phyloP scores from a whole-genome alignment of 768 basidiomycete species.

The Thelephora ganbajun region DNA sequence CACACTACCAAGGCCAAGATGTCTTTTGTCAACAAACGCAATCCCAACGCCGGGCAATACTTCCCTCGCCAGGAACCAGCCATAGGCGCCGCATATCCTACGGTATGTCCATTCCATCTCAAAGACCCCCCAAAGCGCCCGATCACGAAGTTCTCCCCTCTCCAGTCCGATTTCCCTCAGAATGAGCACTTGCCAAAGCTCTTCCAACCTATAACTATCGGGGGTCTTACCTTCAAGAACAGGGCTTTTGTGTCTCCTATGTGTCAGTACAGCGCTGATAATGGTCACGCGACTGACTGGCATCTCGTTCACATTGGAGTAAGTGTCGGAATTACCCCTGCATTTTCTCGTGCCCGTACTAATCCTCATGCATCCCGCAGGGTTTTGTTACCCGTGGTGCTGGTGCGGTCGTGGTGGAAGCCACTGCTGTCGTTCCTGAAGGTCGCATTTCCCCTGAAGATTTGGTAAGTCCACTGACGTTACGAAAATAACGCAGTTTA shows the following conservation, averaged over 20 bases:
- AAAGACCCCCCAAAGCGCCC: background rate
- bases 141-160: background rate
- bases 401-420: slow-evolving; percentile 61
- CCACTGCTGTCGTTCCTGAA: slow-evolving; percentile 59
- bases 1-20: background rate
- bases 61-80: slow-evolving; percentile 46
- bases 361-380: slow-evolving; percentile 14
- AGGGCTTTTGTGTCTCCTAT: slow-evolving; percentile 68
- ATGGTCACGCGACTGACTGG: slow-evolving; percentile 72
- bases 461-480: slow-evolving; percentile 24
- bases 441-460: slow-evolving; percentile 71
- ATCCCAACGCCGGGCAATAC: slow-evolving; percentile 37
- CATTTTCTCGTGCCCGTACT: background rate
- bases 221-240: slow-evolving; percentile 56
- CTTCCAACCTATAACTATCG: slow-evolving; percentile 53
- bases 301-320: slow-evolving; percentile 71
- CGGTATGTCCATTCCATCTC: slow-evolving; percentile 14
- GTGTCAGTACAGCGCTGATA: slow-evolving; percentile 70
- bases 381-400: slow-evolving; percentile 59
- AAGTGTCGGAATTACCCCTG: slow-evolving; percentile 5
- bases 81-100: slow-evolving; percentile 30
- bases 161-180: slow-evolving; percentile 26
- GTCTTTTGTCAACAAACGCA: slow-evolving; percentile 29
- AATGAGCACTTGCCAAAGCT: slow-evolving; percentile 39
- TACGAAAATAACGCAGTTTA: background rate